Evolutionary conservation across 257 asterid species (phyloP).

Genomic region (Dorcoceras hygrometricum): DNA sequence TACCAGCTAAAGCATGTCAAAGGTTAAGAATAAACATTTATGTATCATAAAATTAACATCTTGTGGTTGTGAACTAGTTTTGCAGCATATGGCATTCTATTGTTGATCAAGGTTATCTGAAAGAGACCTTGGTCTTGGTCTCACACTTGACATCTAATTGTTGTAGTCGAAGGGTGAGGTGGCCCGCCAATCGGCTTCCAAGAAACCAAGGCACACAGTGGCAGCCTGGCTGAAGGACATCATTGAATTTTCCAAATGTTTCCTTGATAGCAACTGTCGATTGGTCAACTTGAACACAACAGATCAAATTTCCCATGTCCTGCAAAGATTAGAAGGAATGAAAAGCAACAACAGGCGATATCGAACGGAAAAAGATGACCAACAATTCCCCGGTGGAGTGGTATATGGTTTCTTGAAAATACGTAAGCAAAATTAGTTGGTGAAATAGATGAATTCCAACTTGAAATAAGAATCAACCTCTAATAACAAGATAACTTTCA

Average conservation of each 20-base stretch:
- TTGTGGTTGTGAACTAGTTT: neutral
- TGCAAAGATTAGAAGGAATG: neutral
- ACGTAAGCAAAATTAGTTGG: neutral
- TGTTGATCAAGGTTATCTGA: neutral
- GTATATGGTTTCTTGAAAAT: neutral
- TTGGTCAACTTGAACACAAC: conserved; percentile 36
- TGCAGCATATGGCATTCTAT: neutral
- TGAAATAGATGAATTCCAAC: neutral
- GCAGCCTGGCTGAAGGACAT: conserved; percentile 36
- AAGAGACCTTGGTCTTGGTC: conserved; percentile 29
- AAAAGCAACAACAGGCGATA: neutral
- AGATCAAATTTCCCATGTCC: conserved; percentile 27
- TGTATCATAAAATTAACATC: neutral
- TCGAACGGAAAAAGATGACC: neutral
- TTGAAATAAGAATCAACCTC: neutral
- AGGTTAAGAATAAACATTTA: neutral
- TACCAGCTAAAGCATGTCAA: neutral
- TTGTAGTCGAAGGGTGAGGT: conserved; percentile 26
- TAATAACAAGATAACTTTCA: neutral
- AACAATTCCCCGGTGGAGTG: neutral
- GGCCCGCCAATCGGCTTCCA: conserved; percentile 26
- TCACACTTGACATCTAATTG: conserved; percentile 31
- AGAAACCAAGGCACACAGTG: conserved; percentile 35
- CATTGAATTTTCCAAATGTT: conserved; percentile 26
- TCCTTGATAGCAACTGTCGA: conserved; percentile 35